Evolutionary conservation across 257 asterid genomes (phyloP).

Genomic region (Ilex asprella): DNA sequence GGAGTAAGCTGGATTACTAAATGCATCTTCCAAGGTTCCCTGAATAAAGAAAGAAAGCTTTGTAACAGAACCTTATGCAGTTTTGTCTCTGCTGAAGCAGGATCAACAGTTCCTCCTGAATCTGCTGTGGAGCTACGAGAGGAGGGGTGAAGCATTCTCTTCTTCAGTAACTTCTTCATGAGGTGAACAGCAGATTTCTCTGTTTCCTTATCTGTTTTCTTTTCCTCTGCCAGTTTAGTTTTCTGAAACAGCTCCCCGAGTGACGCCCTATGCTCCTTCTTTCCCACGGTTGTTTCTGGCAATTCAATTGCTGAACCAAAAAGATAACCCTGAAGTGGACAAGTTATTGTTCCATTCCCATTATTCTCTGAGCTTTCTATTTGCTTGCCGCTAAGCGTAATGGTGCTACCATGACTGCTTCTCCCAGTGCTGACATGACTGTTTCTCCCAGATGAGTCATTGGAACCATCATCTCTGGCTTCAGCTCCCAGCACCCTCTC

Average conservation of each 20-base stretch:
- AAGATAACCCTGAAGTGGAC: conserved; percentile 86
- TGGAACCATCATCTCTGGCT: conserved; percentile 34
- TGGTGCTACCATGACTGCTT: conserved; percentile 66
- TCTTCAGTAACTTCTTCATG: conserved; percentile 71
- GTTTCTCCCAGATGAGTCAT: conserved; percentile 68
- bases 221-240: conserved; percentile 62
- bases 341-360: conserved; percentile 43
- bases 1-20: not conserved
- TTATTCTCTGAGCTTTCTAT: conserved; percentile 38
- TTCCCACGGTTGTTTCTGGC: conserved; percentile 40
- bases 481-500: conserved; percentile 85
- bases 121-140: conserved; percentile 27
- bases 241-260: conserved; percentile 93
- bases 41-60: too few relatives aligned
- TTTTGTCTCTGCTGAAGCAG: conserved; percentile 61
- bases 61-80: conserved; percentile 12
- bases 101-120: conserved; percentile 38
- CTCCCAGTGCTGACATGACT: conserved; percentile 72
- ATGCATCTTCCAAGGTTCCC: too few relatives aligned
- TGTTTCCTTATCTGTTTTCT: conserved; percentile 48
- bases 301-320: conserved; percentile 64
- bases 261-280: conserved; percentile 68
- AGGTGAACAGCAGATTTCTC: conserved; percentile 61
- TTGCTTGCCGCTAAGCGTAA: conserved; percentile 62
- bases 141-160: conserved; percentile 36